These are phyloP conservation scores for Alectoria sarmentosa DNA, from an alignment of 495 filamentous ascomycete genomes.

Conservation along the genomic window DNA sequence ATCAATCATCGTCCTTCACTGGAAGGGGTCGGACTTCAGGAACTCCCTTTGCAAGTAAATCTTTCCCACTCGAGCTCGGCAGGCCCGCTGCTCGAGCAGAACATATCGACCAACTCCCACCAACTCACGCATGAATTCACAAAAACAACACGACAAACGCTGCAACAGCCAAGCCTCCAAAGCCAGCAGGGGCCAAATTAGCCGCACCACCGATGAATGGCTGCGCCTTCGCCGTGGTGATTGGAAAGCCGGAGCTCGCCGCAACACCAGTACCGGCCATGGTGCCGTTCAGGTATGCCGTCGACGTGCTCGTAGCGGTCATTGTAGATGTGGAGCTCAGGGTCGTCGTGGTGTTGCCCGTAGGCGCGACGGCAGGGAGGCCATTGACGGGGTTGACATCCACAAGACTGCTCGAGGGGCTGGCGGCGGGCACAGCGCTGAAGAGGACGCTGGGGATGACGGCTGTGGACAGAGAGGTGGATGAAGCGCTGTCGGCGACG, in stretches of 20 bases:
- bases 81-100: slow-evolving; percentile 3
- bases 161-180: neutral
- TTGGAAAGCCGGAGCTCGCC: neutral
- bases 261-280: neutral
- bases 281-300: neutral
- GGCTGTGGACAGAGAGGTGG: slow-evolving; percentile 22
- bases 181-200: neutral
- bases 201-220: neutral
- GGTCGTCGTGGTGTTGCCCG: neutral
- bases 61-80: neutral
- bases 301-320: neutral
- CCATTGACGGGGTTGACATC: slow-evolving; percentile 48
- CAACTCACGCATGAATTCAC: neutral
- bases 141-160: neutral
- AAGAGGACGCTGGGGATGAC: slow-evolving; percentile 57
- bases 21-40: neutral
- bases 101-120: neutral
- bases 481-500: slow-evolving; percentile 49
- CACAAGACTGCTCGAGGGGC: neutral
- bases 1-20: slow-evolving; percentile 1
- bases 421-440: slow-evolving; percentile 68
- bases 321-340: neutral
- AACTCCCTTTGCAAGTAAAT: neutral
- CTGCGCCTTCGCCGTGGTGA: neutral
- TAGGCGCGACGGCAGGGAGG: slow-evolving; percentile 38